Conservation (phyloP, 352 stramenopile species). For the Phytopythium litorale region DNA sequence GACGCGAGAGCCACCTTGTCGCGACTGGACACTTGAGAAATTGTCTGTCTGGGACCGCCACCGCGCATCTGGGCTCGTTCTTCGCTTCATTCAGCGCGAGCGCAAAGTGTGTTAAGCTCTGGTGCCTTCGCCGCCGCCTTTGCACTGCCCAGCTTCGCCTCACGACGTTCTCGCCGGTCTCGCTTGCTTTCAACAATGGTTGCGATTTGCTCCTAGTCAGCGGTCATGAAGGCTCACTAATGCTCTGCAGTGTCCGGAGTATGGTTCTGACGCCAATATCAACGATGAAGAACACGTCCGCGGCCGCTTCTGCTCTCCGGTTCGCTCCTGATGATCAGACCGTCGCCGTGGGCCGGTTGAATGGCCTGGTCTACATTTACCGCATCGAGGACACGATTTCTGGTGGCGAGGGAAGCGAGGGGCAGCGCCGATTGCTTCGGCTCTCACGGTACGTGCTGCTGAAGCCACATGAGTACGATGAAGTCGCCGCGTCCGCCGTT, state of each 20-base stretch:
- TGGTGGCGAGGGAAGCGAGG: neutral
- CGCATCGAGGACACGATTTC: conserved; percentile 26
- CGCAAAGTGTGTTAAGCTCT: conserved; percentile 43
- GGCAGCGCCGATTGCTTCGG: neutral
- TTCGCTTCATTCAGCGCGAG: conserved; percentile 49
- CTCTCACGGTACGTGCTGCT: conserved; percentile 58
- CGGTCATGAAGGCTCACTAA: conserved; percentile 53
- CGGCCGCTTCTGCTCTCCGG: conserved; percentile 30
- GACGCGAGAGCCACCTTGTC: conserved; percentile 25
- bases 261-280: conserved; percentile 25
- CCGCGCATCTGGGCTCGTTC: conserved; percentile 24
- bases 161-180: conserved; percentile 16
- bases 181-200: conserved; percentile 37
- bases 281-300: conserved; percentile 65
- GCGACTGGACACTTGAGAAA: conserved; percentile 40
- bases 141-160: conserved; percentile 7
- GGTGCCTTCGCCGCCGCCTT: conserved; percentile 49
- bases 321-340: conserved; percentile 43
- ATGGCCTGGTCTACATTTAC: conserved; percentile 76
- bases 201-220: conserved; percentile 53
- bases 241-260: conserved; percentile 22
- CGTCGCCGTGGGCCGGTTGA: conserved; percentile 49
- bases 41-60: conserved; percentile 17
- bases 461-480: conserved; percentile 32
- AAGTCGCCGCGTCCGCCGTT: conserved; percentile 4